These are phyloP conservation scores for Amauroascus niger DNA, from an alignment of 2,329 filamentous ascomycete species.

Conservation along the genomic window DNA sequence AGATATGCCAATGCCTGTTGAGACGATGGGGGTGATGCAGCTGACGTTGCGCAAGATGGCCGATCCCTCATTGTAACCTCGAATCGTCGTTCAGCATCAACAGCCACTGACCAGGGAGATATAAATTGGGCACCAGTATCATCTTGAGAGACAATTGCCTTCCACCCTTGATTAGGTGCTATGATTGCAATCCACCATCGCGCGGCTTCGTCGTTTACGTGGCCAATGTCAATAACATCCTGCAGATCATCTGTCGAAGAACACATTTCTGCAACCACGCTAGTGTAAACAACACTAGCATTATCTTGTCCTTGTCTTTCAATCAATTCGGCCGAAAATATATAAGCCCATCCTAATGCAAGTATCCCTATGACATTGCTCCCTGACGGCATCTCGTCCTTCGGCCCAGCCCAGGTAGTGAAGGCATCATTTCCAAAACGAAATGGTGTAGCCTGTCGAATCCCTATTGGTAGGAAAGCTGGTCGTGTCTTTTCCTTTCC, in stretches of 20 bases:
- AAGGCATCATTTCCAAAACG: constrained; percentile 1
- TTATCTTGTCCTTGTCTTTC: constrained; percentile 1
- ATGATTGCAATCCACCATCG: constrained; percentile 5
- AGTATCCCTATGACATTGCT: constrained; percentile 6
- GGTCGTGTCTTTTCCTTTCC: constrained; percentile 6
- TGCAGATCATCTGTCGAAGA: neutral
- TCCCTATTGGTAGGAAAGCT: constrained; percentile 3
- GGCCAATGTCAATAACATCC: neutral
- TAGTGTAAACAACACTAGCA: constrained; percentile 2
- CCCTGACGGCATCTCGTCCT: neutral
- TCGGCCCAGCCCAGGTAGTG: neutral
- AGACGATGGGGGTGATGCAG: neutral
- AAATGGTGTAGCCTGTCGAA: neutral
- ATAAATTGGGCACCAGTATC: neutral
- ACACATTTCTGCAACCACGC: constrained; percentile 1
- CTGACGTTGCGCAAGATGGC: neutral
- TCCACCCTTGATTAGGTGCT: constrained; percentile 7
- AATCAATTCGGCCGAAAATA: constrained; percentile 5
- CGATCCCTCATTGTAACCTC: constrained; percentile 1
- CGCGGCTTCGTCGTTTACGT: neutral
- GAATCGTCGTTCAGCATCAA: neutral
- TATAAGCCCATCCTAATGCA: constrained; percentile 9
- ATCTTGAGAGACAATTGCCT: constrained; percentile 3
- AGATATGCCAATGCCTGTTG: constrained; percentile 3
- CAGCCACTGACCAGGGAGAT: constrained; percentile 2